Evolutionary conservation across 2,329 filamentous ascomycete genomes (phyloP).

Genomic region (Rhytidhysteron rufulum): DNA sequence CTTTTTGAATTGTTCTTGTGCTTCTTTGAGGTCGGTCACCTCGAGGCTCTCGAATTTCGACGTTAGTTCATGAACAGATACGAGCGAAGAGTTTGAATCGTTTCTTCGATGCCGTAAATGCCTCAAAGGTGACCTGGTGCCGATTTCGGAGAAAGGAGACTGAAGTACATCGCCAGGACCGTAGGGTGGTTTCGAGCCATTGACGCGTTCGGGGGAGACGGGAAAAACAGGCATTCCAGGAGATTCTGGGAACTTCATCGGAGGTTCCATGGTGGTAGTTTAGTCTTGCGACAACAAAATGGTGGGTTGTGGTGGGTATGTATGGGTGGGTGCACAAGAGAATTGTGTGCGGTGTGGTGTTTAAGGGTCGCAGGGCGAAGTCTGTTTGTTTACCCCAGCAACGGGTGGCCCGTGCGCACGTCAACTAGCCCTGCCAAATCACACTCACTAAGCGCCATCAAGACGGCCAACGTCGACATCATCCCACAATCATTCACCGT

Average conservation of each 20-base stretch:
- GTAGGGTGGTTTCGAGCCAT: conserved; percentile 39
- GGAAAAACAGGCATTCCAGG: conserved; percentile 57
- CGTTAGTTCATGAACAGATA: background rate
- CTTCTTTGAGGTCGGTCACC: conserved; percentile 46
- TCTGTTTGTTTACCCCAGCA: too few species aligned
- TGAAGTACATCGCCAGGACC: conserved; percentile 14
- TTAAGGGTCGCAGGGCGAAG: too few species aligned
- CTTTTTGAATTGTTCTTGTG: conserved; percentile 40
- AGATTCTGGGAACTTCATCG: conserved; percentile 51
- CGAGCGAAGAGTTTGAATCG: conserved; percentile 26
- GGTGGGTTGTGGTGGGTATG: too few species aligned
- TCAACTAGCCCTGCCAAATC: too few species aligned
- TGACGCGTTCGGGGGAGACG: conserved; percentile 62
- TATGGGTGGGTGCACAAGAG: too few species aligned
- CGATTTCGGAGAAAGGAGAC: conserved; percentile 28
- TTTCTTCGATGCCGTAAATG: conserved; percentile 26
- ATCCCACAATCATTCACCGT: too few species aligned
- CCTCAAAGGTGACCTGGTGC: conserved; percentile 45
- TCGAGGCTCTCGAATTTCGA: conserved; percentile 70
- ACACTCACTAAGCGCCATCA: too few species aligned
- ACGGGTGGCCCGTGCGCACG: too few species aligned
- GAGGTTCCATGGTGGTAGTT: conserved; percentile 35
- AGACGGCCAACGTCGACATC: too few species aligned
- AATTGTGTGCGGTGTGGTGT: too few species aligned
- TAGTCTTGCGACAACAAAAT: too few species aligned